Conservation (phyloP, 352 stramenopile species). For the Phytophthora constricta region DNA sequence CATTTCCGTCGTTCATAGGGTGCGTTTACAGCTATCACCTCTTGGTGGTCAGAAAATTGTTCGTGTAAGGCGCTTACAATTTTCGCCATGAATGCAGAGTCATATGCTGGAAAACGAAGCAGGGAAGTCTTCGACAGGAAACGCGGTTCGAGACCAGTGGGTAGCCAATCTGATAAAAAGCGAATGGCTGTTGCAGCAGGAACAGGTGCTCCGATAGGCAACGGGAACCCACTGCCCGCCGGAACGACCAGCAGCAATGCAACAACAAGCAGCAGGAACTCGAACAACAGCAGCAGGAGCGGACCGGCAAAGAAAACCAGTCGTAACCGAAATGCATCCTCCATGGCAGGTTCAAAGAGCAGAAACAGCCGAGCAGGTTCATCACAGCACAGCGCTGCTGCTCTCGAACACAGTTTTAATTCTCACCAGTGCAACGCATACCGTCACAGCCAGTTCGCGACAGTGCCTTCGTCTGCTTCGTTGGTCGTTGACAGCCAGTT, state of each 20-base stretch:
- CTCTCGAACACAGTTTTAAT: conserved; percentile 46
- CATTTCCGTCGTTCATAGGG: conserved; percentile 57
- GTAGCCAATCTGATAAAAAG: conserved; percentile 87
- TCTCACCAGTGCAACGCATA: conserved; percentile 39
- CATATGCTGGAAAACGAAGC: conserved; percentile 37
- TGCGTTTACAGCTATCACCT: conserved; percentile 27
- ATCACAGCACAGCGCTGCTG: conserved; percentile 22
- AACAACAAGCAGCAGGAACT: conserved; percentile 19
- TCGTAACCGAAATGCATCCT: conserved; percentile 31
- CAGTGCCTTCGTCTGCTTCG: conserved; percentile 23
- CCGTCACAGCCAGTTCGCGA: conserved; percentile 39
- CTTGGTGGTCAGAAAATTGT: conserved; percentile 2
- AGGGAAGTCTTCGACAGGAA: conserved; percentile 32
- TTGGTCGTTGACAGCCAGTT: conserved; percentile 43
- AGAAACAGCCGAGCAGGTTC: conserved; percentile 12
- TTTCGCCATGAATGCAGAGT: conserved; percentile 19
- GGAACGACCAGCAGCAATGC: background rate
- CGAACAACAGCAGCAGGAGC: conserved; percentile 28
- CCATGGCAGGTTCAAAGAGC: conserved; percentile 20
- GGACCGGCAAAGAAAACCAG: conserved; percentile 30
- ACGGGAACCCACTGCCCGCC: conserved; percentile 29
- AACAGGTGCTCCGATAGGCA: conserved; percentile 30
- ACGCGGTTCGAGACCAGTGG: conserved; percentile 84
- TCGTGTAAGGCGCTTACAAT: conserved; percentile 17
- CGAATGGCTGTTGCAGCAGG: conserved; percentile 45